phyloP scores from a whole-genome alignment of 2,329 filamentous ascomycete species.

The Fusarium praegraminearum region DNA sequence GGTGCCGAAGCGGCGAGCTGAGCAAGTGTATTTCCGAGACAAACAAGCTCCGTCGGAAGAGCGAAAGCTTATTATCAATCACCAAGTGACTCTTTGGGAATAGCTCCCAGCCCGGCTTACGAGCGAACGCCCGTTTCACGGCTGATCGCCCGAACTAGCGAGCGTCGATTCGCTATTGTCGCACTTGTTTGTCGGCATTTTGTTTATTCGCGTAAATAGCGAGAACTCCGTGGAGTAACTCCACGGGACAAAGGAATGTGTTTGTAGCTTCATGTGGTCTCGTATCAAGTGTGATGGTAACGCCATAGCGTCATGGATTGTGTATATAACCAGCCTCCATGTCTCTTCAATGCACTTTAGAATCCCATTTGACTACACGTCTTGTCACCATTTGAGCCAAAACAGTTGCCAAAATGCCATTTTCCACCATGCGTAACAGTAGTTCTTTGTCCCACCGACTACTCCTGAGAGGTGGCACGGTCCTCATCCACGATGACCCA shows the following conservation, averaged over 20 bases:
- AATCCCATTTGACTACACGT: fast-evolving
- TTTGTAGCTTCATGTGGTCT: background rate
- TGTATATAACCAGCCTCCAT: background rate
- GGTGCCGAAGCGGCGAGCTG: background rate
- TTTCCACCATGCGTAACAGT: background rate
- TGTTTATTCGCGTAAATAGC: background rate
- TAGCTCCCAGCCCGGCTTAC: background rate
- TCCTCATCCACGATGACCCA: constrained; percentile 20
- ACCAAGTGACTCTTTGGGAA: background rate
- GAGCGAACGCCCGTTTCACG: background rate
- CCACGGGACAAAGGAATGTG: background rate
- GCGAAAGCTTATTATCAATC: constrained; percentile 1
- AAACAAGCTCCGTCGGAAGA: background rate
- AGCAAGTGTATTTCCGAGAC: background rate
- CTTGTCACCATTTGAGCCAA: background rate
- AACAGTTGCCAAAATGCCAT: background rate
- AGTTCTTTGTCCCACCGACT: background rate
- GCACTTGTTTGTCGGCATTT: background rate
- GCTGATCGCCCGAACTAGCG: constrained; percentile 1
- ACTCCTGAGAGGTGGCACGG: constrained; percentile 19
- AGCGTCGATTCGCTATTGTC: background rate
- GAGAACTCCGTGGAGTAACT: background rate
- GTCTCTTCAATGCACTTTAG: fast-evolving
- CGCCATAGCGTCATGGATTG: constrained; percentile 6
- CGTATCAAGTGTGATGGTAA: background rate